Percentiles rank a stretch among this genome's conserved stretches.
These are phyloP conservation scores for Aureobasidium vineae DNA, from an alignment of 2,329 filamentous ascomycete species.

Conservation along the genomic window DNA sequence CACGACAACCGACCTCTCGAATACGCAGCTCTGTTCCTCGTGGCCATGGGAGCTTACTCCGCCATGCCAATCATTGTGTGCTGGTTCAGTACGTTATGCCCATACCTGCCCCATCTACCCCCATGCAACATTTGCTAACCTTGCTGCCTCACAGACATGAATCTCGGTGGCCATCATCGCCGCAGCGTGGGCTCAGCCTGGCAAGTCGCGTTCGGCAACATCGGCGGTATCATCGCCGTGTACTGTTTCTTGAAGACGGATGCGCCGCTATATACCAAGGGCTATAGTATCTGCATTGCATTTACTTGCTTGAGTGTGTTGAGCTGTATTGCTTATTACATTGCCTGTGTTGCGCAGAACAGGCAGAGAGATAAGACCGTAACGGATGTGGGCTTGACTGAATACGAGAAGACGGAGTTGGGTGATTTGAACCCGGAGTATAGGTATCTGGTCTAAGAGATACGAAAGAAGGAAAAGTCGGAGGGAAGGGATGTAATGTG, in stretches of 20 bases:
- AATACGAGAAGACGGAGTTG: slow-evolving; percentile 61
- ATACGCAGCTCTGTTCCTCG: slow-evolving; percentile 78
- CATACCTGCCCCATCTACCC: too few relatives aligned
- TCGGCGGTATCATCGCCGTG: slow-evolving; percentile 53
- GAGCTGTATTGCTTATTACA: slow-evolving; percentile 60
- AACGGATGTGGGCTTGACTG: slow-evolving; percentile 53
- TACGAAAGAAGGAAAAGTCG: not conserved
- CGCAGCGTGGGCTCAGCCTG: slow-evolving; percentile 51
- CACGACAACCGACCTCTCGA: slow-evolving; percentile 66
- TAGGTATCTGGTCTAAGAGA: slow-evolving; percentile 52
- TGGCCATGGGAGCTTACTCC: slow-evolving; percentile 75
- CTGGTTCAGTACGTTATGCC: slow-evolving; percentile 45
- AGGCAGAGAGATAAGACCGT: slow-evolving; percentile 53
- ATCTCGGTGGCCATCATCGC: slow-evolving; percentile 52
- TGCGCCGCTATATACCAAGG: slow-evolving; percentile 65
- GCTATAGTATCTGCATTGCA: slow-evolving; percentile 73
- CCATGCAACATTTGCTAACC: not conserved
- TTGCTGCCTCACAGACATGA: slow-evolving; percentile 43
- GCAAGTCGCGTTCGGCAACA: slow-evolving; percentile 52
- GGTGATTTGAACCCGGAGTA: slow-evolving; percentile 62
- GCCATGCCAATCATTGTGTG: slow-evolving; percentile 75
- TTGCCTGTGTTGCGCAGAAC: slow-evolving; percentile 61
- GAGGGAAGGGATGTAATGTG: not conserved
- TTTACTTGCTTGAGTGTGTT: slow-evolving; percentile 69
- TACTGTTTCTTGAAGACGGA: slow-evolving; percentile 57